Evolutionary conservation across 257 asterid genomes (phyloP), one percentile per base, ranked within the genome.

Genomic region (Capsicum pubescens): DNA sequence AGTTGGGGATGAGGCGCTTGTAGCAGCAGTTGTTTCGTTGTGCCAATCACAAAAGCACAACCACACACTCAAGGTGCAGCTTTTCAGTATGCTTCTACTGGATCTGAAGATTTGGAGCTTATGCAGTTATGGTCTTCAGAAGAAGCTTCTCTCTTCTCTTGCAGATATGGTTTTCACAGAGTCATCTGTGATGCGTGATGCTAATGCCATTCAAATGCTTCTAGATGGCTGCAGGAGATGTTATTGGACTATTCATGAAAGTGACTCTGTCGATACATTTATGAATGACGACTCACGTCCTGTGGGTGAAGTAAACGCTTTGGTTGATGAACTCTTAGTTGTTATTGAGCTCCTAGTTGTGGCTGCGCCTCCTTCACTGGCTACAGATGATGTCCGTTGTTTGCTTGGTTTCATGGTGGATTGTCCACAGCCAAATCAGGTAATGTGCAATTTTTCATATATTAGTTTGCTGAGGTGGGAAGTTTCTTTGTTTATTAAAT

Each of bases 391-490:
- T 88, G 89, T 95, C 82, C 94, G 94, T 15, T 92, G 99, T 90
- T 93, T 96, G 87, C 94, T 96, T 84, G 97, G 99, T 70, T 96
- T 94, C 93, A 94, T 96, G 98, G 95, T 90, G 84, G 99, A 94
- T 89, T 94, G 97, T 81, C 98, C 99, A 82, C 99, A 96, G 83
- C 93, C 95, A 83, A 96, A 96, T 92, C 99, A 96, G 98, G 98
- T 96, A 90, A 87, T 56, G 83, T 86, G 69, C 52, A 60, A 8
- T 78, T 50, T 36, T 36, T 63, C 15, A 19, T 56, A 48, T 36
- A 48, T 39, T 81, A 67, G n/a, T 70, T 81, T 79, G 82, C 70
- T 42, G 55, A 64, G 76, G 76, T 60, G 61, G 74, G 59, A 78
- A 85, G 80, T 72, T 35, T n/a, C 79, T 82, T 9, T 57, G 60